These are phyloP conservation scores for Pythium biforme DNA, from an alignment of 352 stramenopile genomes.

Conservation along the genomic window DNA sequence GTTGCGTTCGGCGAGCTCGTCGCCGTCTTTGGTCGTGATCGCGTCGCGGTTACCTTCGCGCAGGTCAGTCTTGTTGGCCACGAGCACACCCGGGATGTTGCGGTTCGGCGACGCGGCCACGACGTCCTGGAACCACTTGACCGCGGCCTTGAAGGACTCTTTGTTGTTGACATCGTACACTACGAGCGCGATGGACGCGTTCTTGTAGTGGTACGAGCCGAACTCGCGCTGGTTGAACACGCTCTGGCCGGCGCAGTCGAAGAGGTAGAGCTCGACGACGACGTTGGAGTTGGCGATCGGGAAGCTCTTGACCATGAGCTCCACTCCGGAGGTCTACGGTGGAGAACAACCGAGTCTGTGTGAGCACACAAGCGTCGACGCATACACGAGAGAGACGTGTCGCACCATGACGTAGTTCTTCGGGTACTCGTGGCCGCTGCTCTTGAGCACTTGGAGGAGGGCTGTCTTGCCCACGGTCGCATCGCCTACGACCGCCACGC, in stretches of 20 bases:
- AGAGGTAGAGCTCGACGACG: slow-evolving; percentile 92
- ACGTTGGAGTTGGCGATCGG: slow-evolving; percentile 88
- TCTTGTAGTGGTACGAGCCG: slow-evolving; percentile 78
- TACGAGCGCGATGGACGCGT: slow-evolving; percentile 69
- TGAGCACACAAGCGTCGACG: too few relatives aligned
- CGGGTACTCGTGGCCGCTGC: slow-evolving; percentile 88
- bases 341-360: not conserved
- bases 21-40: slow-evolving; percentile 63
- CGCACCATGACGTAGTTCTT: slow-evolving; percentile 95
- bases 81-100: slow-evolving; percentile 69
- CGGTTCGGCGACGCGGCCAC: slow-evolving; percentile 68
- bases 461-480: slow-evolving; percentile 90
- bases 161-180: slow-evolving; percentile 88
- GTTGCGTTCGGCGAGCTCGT: slow-evolving; percentile 70
- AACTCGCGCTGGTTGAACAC: slow-evolving; percentile 95
- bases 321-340: slow-evolving; percentile 84
- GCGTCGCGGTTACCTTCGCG: slow-evolving; percentile 77
- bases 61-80: slow-evolving; percentile 81
- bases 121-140: slow-evolving; percentile 84
- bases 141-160: slow-evolving; percentile 82
- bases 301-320: slow-evolving; percentile 90
- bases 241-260: slow-evolving; percentile 91
- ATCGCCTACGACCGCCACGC: slow-evolving; percentile 90
- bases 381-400: not conserved
- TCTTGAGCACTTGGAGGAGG: slow-evolving; percentile 90